These are phyloP conservation scores for Aspergillus udagawae DNA, from an alignment of 2,329 filamentous ascomycete species.

Conservation along the genomic window DNA sequence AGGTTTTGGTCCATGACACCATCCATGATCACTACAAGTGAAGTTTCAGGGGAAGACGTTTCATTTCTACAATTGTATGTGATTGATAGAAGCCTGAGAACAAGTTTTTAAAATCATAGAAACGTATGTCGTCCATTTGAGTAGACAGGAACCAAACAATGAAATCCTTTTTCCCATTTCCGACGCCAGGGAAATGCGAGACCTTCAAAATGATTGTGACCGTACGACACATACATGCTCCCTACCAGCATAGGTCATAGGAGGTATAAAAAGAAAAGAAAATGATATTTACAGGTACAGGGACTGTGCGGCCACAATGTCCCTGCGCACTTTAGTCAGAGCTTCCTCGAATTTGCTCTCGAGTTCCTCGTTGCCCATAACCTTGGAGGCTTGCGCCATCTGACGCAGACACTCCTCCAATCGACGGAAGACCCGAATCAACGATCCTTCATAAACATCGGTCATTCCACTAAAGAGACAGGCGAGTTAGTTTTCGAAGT, in stretches of 20 bases:
- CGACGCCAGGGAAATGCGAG: slow-evolving; percentile 22
- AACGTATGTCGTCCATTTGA: neutral
- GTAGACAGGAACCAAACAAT: slow-evolving; percentile 1
- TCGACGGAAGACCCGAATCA: slow-evolving; percentile 93
- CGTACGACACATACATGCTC: neutral
- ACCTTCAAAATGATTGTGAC: slow-evolving; percentile 11
- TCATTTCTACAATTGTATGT: neutral
- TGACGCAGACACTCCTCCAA: slow-evolving; percentile 91
- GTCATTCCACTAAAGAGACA: slow-evolving; percentile 80
- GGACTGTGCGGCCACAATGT: slow-evolving; percentile 92
- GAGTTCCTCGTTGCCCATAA: slow-evolving; percentile 95
- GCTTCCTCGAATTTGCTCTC: slow-evolving; percentile 87
- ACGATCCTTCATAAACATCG: slow-evolving; percentile 91
- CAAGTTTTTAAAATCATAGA: neutral
- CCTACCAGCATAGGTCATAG: neutral
- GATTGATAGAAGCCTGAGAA: slow-evolving; percentile 12
- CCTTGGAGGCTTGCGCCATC: slow-evolving; percentile 92
- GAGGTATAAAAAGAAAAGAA: slow-evolving; percentile 5
- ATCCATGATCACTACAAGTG: neutral
- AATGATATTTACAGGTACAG: slow-evolving; percentile 67
- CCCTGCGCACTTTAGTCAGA: slow-evolving; percentile 78
- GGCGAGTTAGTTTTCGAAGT: slow-evolving; percentile 5
- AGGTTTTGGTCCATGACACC: slow-evolving; percentile 3
- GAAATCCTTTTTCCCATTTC: slow-evolving; percentile 7
- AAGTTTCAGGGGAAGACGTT: neutral